A percentile compares a stretch with the other conserved stretches of the same genome.
These are phyloP conservation scores for Carex pumila DNA, from an alignment of 176 grass and related monocot species.

Conservation along the genomic window DNA sequence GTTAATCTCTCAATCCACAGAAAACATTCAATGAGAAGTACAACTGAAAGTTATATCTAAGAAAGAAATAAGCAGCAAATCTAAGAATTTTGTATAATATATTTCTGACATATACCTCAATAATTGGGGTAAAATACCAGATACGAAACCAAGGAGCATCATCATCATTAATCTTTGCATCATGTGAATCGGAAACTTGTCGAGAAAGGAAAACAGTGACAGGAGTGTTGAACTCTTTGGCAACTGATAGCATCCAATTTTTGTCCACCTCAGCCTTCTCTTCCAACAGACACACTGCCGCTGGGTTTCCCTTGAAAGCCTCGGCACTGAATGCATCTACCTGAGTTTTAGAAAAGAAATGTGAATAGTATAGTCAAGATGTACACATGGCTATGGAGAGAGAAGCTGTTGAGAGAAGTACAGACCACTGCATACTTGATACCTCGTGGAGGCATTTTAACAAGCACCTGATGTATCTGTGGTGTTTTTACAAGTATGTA, in stretches of 20 bases:
- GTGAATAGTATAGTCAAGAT: neutral
- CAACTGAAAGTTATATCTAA: neutral
- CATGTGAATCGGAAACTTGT: neutral
- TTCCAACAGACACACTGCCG: slow-evolving; percentile 32
- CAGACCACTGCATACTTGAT: slow-evolving; percentile 11
- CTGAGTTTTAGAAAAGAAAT: slow-evolving; percentile 21
- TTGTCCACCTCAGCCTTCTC: slow-evolving; percentile 11
- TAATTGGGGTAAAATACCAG: slow-evolving; percentile 36
- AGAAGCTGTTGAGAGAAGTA: neutral
- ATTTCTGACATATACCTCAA: slow-evolving; percentile 17
- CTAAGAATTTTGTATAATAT: neutral
- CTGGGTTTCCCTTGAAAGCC: slow-evolving; percentile 51
- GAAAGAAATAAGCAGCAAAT: neutral
- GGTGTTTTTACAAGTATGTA: neutral
- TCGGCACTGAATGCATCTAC: slow-evolving; percentile 39
- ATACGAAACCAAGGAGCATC: slow-evolving; percentile 18
- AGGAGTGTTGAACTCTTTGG: slow-evolving; percentile 42
- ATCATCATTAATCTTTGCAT: neutral
- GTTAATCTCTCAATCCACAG: neutral
- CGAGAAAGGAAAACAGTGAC: slow-evolving; percentile 22
- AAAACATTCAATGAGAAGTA: neutral
- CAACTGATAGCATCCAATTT: slow-evolving; percentile 44
- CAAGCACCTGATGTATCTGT: neutral
- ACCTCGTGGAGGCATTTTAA: slow-evolving; percentile 14
- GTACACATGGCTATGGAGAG: neutral